These are phyloP conservation scores for Mycena venus DNA, from an alignment of 768 basidiomycete species.

Conservation along the genomic window DNA sequence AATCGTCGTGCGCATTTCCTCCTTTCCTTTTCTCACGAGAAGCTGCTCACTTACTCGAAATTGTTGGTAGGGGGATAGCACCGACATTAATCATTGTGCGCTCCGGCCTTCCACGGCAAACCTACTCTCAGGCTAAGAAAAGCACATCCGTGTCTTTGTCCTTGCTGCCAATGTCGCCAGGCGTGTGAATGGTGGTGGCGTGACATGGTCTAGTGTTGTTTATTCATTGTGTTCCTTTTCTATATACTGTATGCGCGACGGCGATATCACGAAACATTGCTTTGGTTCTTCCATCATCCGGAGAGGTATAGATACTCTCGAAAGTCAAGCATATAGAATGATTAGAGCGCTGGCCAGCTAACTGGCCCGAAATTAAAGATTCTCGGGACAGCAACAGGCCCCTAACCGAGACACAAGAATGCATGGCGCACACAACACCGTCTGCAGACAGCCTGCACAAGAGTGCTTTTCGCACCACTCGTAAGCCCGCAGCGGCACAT, in stretches of 20 bases:
- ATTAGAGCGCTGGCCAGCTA: too few species aligned
- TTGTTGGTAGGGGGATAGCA: slow-evolving; percentile 15
- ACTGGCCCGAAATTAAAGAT: too few species aligned
- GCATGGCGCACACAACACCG: neutral
- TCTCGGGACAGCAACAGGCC: too few species aligned
- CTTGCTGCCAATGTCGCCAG: neutral
- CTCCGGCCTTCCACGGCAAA: neutral
- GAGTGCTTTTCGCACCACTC: neutral
- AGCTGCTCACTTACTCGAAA: too few species aligned
- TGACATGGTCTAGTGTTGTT: too few species aligned
- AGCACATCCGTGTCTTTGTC: neutral
- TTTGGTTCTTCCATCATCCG: too few species aligned
- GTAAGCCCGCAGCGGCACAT: neutral
- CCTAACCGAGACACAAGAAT: neutral
- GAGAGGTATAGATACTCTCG: too few species aligned
- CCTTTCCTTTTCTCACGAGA: neutral
- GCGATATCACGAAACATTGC: too few species aligned
- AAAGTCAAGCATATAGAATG: too few species aligned
- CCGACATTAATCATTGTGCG: slow-evolving; percentile 23
- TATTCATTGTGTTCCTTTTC: too few species aligned
- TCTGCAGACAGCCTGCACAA: neutral
- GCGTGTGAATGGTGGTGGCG: neutral
- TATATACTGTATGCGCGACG: too few species aligned
- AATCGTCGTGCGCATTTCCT: slow-evolving; percentile 14
- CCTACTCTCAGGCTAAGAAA: neutral